Evolutionary conservation across 176 grass and related monocot genomes (phyloP).

Genomic region (Eragrostis curvula): DNA sequence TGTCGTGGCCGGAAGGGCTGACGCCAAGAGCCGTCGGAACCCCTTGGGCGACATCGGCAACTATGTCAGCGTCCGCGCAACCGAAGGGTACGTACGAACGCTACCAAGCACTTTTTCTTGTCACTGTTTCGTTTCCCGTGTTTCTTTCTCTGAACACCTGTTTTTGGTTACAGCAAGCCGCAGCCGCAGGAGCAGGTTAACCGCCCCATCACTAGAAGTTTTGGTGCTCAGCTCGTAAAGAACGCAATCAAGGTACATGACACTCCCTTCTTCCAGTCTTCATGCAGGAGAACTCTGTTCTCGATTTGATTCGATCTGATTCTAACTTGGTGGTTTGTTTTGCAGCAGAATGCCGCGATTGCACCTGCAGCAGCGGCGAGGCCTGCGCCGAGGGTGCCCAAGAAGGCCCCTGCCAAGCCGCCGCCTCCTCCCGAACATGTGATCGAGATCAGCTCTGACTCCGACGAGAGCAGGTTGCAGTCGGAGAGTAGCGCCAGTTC

Average conservation of each 20-base stretch:
- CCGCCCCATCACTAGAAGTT: slow-evolving; percentile 55
- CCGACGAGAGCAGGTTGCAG: slow-evolving; percentile 38
- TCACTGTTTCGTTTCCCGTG: not conserved
- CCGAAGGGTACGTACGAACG: slow-evolving; percentile 49
- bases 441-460: slow-evolving; percentile 61
- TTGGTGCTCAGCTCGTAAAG: slow-evolving; percentile 66
- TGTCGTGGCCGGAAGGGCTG: slow-evolving; percentile 43
- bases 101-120: not conserved
- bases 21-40: slow-evolving; percentile 54
- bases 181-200: slow-evolving; percentile 29
- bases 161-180: slow-evolving; percentile 53
- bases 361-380: slow-evolving; percentile 30
- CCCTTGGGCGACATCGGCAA: slow-evolving; percentile 83
- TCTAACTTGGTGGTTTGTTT: not conserved
- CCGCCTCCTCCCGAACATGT: slow-evolving; percentile 48
- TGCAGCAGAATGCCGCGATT: slow-evolving; percentile 35
- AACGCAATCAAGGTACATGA: slow-evolving; percentile 64
- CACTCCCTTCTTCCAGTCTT: not conserved
- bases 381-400: slow-evolving; percentile 45
- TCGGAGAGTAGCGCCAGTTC: slow-evolving; percentile 36
- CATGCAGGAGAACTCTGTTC: not conserved
- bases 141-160: not conserved
- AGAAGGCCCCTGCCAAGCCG: slow-evolving; percentile 53
- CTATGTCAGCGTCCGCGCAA: slow-evolving; percentile 38
- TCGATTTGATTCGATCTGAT: not conserved